A percentile compares a stretch with the other conserved stretches of the same genome.
Evolutionary conservation across 352 stramenopile species (phyloP).

Genomic region (Phytophthora macrochlamydospora): DNA sequence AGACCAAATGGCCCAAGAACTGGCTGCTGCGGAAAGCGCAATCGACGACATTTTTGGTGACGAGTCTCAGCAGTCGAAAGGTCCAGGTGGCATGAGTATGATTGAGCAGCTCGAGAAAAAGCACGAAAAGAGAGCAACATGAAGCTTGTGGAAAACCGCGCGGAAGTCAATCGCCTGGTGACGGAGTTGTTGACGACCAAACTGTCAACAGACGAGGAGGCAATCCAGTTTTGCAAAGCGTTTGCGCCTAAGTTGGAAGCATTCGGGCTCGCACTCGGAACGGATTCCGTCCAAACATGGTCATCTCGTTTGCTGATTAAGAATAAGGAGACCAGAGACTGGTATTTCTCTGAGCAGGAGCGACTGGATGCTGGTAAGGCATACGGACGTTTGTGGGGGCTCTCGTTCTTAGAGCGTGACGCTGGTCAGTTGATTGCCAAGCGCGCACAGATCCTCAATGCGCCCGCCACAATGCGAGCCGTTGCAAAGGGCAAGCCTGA

Average conservation of each 20-base stretch:
- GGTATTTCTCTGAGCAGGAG: conserved; percentile 85
- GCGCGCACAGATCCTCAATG: conserved; percentile 71
- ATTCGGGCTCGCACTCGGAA: conserved; percentile 67
- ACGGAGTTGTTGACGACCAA: conserved; percentile 51
- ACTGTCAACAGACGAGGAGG: conserved; percentile 66
- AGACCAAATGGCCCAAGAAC: conserved; percentile 85
- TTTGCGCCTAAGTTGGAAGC: conserved; percentile 66
- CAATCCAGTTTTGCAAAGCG: conserved; percentile 68
- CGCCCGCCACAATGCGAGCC: conserved; percentile 62
- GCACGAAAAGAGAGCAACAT: conserved; percentile 87
- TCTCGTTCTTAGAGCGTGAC: conserved; percentile 83
- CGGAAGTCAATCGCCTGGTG: conserved; percentile 68
- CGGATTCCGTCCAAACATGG: conserved; percentile 80
- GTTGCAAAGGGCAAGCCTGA: conserved; percentile 81
- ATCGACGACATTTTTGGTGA: conserved; percentile 88
- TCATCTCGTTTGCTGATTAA: conserved; percentile 86
- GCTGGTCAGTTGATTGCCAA: conserved; percentile 79
- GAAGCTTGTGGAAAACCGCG: conserved; percentile 80
- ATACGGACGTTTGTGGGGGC: conserved; percentile 76
- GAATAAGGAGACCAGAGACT: conserved; percentile 88
- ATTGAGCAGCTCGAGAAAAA: conserved; percentile 90
- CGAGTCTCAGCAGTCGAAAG: conserved; percentile 71
- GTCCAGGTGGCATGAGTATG: conserved; percentile 81
- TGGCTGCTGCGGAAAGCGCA: conserved; percentile 77
- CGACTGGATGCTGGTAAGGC: conserved; percentile 76